These are phyloP conservation scores for Zymoseptoria ardabiliae DNA, from an alignment of 2,329 filamentous ascomycete genomes.

Conservation along the genomic window DNA sequence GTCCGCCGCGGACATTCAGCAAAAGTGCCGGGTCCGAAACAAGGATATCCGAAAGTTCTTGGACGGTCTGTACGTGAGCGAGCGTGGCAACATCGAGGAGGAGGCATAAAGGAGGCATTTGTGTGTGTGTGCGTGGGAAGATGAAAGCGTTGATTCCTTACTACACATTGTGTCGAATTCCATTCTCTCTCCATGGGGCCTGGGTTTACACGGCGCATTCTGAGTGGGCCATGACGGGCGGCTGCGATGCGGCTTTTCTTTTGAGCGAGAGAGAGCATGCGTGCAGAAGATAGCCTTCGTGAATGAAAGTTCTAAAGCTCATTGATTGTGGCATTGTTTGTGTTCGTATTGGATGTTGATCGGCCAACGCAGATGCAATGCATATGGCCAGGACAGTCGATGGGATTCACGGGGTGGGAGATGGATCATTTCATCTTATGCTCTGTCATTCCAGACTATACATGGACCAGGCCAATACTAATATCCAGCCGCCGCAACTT, in stretches of 20 bases:
- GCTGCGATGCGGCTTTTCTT: slow-evolving; percentile 5
- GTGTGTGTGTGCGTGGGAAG: neutral
- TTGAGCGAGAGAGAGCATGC: slow-evolving; percentile 1
- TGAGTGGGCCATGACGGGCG: slow-evolving; percentile 2
- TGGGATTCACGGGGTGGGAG: too few relatives aligned
- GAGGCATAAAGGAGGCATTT: neutral
- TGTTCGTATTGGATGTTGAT: neutral
- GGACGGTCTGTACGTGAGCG: slow-evolving; percentile 99
- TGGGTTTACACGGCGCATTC: neutral
- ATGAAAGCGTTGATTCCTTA: neutral
- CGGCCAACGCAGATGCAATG: too few relatives aligned
- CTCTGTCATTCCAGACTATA: neutral
- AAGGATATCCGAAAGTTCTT: slow-evolving; percentile 99
- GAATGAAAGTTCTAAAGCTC: slow-evolving; percentile 12
- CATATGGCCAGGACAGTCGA: too few relatives aligned
- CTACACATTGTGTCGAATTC: neutral
- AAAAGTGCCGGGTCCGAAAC: slow-evolving; percentile 99
- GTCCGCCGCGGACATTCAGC: slow-evolving; percentile 97
- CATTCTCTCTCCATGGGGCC: neutral
- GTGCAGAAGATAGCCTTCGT: slow-evolving; percentile 8
- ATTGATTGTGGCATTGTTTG: neutral
- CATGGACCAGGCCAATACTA: neutral
- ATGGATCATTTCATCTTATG: too few relatives aligned
- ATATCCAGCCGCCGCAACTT: neutral
- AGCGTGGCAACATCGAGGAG: slow-evolving; percentile 79